Percentiles rank a stretch among this genome's conserved stretches.
phyloP scores from a whole-genome alignment of 2,329 filamentous ascomycete genomes.

The Phaeosphaeriaceae sp. region DNA sequence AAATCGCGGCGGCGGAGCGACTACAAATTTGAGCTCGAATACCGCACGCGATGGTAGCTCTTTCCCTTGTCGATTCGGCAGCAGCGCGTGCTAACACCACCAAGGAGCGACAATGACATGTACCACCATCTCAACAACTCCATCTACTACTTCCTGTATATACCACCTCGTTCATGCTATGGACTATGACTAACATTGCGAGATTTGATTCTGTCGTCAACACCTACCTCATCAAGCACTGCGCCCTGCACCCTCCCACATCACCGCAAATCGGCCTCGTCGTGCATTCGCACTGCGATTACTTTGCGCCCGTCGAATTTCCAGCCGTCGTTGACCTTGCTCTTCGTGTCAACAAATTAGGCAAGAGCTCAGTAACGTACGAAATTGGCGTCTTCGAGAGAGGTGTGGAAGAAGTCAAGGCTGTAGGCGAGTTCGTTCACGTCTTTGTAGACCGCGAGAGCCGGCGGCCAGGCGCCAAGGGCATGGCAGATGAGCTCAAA shows the following conservation, averaged over 20 bases:
- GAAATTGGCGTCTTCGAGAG: constrained; percentile 86
- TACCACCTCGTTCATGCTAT: background rate
- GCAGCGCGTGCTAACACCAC: constrained; percentile 12
- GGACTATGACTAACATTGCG: constrained; percentile 1
- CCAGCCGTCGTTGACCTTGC: constrained; percentile 83
- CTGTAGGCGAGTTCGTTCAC: constrained; percentile 85
- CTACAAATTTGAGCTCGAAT: constrained; percentile 81
- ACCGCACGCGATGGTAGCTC: constrained; percentile 84
- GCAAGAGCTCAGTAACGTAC: constrained; percentile 86
- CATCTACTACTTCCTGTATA: constrained; percentile 79
- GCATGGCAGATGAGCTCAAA: constrained; percentile 68
- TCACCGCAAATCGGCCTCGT: constrained; percentile 81
- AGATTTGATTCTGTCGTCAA: constrained; percentile 88
- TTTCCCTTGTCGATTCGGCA: background rate
- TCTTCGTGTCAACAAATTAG: constrained; percentile 81
- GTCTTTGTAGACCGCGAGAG: constrained; percentile 83
- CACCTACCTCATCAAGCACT: constrained; percentile 81
- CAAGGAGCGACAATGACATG: constrained; percentile 89
- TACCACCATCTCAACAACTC: constrained; percentile 94
- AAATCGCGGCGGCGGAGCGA: constrained; percentile 73
- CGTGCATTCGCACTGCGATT: constrained; percentile 85
- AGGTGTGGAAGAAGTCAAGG: constrained; percentile 75
- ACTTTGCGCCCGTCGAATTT: constrained; percentile 81
- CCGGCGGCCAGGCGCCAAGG: constrained; percentile 69
- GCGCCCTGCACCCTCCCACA: constrained; percentile 72